Base-by-base conservation (phyloP, 768 basidiomycete genomes). In the Dioszegia aurantiaca region DNA sequence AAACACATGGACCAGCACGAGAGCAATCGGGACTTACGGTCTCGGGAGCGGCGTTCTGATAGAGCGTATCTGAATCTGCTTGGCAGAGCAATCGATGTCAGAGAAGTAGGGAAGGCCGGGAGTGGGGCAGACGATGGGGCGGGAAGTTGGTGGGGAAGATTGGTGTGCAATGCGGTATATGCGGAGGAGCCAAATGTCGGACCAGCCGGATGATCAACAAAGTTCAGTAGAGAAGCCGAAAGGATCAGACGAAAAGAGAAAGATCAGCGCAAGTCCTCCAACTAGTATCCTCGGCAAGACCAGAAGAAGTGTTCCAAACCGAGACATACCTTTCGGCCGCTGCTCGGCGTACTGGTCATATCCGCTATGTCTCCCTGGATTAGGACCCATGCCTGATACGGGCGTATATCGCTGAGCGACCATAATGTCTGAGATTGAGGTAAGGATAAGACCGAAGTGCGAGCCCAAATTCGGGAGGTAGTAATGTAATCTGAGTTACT, bases 341-440 rank as follows among this genome's bases (percentile, higher is more conserved):
- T 42, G 5, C 11, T 26, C 33, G 8, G 33, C 30, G 21, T 53
- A 53, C 17, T 53, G 51, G 8, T 40, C 39, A 27, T 53, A 53
- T 28, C 37, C 36, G n/a, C 51, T 53, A 19, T 40, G 23, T 37
- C 51, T 4, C 19, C 40, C 37, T 16, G 24, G 14, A 24, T 12
- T 21, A 4, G 14, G 3, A 41, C 52, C 58, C 19, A 59, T 39
- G 1, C 61, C 61, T 4, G 61, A 56, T 19, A 62, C 61, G 30
- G 61, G 56, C 1, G 57, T 62, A 28, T 62, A 62, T 30, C 56
- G 61, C 33, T 61, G 56, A 10, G 27, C 28, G 11, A 17, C 19
- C n/a, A 27, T 53, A 27, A 10, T 53, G 51, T 19, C 6, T 4
- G 16, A 27, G 12, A 5, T 17, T 2, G 37, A 19, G 9, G 23